Percentiles rank a stretch among this genome's conserved stretches.
These are phyloP conservation scores for Eimeria necatrix DNA, from an alignment of 169 alveolate genomes.

Conservation along the genomic window DNA sequence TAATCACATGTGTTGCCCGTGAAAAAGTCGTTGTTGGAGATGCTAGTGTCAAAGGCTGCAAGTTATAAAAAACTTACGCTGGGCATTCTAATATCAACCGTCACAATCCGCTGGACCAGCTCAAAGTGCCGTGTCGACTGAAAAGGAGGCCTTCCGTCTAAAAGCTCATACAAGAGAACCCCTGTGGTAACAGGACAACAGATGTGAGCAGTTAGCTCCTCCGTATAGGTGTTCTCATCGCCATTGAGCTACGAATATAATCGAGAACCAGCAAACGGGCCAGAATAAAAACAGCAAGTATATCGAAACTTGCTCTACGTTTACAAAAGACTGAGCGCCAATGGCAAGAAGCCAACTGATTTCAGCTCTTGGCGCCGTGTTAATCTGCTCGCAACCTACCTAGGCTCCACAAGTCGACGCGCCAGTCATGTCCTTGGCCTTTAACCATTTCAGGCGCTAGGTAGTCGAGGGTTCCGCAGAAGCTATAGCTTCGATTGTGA, in stretches of 20 bases:
- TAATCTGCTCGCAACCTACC: conserved; percentile 84
- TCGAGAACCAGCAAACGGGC: neutral
- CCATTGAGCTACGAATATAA: neutral
- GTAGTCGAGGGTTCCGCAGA: conserved; percentile 96
- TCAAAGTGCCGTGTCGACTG: conserved; percentile 85
- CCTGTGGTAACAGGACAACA: conserved; percentile 66
- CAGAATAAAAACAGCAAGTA: too few relatives aligned
- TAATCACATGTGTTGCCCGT: neutral
- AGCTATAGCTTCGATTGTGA: conserved; percentile 87
- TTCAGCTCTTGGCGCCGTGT: neutral
- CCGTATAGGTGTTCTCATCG: too few relatives aligned
- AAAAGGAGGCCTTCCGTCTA: conserved; percentile 95
- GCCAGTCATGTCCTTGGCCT: conserved; percentile 94
- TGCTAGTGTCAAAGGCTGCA: neutral
- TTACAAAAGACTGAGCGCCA: too few relatives aligned
- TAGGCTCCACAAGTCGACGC: conserved; percentile 94
- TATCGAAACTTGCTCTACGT: too few relatives aligned
- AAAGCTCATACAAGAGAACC: conserved; percentile 92
- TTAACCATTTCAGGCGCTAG: conserved; percentile 96
- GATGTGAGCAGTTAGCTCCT: neutral
- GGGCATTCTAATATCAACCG: conserved; percentile 76
- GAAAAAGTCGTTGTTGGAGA: conserved; percentile 20
- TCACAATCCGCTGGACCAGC: conserved; percentile 81
- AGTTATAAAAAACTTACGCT: conserved; percentile 2
- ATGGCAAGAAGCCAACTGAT: too few relatives aligned